Evolutionary conservation across 805 yeast species (phyloP).

Genomic region (Candida maris): DNA sequence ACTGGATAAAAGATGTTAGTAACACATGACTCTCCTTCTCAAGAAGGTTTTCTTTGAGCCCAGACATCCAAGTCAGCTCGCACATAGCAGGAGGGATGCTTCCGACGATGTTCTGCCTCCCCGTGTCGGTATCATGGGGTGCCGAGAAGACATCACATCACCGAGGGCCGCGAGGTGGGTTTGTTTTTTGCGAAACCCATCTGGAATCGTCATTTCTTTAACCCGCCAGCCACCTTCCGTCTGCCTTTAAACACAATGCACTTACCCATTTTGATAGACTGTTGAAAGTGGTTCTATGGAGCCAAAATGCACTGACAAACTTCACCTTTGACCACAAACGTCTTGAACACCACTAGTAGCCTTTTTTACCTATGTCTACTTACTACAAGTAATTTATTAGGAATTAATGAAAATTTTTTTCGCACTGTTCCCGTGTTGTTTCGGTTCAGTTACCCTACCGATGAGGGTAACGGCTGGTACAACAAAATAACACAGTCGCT

Average conservation of each 20-base stretch:
- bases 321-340: neutral
- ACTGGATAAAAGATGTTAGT: slow-evolving; percentile 26
- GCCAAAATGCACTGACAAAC: slow-evolving; percentile 11
- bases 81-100: no score
- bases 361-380: neutral
- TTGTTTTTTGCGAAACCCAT: no score
- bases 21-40: no score
- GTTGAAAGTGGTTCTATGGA: slow-evolving; percentile 7
- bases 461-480: no score
- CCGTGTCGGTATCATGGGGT: no score
- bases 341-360: neutral
- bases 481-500: no score
- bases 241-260: slow-evolving; percentile 1
- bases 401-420: slow-evolving; percentile 3
- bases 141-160: no score
- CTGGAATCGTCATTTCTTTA: no score
- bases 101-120: no score
- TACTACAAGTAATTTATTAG: neutral
- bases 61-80: no score
- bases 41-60: no score
- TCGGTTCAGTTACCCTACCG: neutral
- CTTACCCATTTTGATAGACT: slow-evolving; percentile 22
- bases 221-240: neutral
- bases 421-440: neutral
- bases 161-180: no score